phyloP scores from a whole-genome alignment of 2,329 filamentous ascomycete genomes.

The Lasiodiplodia hormozganensis region DNA sequence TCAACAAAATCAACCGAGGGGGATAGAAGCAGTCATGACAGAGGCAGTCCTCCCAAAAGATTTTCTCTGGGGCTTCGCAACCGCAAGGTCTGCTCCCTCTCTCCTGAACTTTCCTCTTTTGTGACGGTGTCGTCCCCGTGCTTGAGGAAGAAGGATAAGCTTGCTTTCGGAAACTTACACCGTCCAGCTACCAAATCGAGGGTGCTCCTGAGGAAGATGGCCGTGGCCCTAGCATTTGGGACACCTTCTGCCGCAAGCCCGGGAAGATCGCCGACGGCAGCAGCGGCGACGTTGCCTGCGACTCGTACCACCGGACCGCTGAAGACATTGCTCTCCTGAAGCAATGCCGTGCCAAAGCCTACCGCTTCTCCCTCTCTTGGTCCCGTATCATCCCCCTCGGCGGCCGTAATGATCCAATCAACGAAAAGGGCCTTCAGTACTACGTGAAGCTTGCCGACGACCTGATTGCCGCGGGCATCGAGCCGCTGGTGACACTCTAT shows the following conservation, averaged over 20 bases:
- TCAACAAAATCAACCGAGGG: neutral
- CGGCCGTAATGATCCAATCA: slow-evolving; percentile 64
- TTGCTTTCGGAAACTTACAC: slow-evolving; percentile 23
- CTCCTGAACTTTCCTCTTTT: slow-evolving; percentile 29
- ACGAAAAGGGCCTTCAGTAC: slow-evolving; percentile 43
- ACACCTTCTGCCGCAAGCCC: slow-evolving; percentile 81
- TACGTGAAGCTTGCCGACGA: slow-evolving; percentile 50
- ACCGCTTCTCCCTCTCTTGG: slow-evolving; percentile 48
- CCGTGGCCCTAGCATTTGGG: slow-evolving; percentile 85
- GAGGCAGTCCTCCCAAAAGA: slow-evolving; percentile 47
- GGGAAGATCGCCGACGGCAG: slow-evolving; percentile 83
- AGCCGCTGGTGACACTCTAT: slow-evolving; percentile 48
- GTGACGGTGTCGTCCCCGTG: slow-evolving; percentile 31
- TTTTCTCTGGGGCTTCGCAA: slow-evolving; percentile 52
- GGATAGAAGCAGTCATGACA: slow-evolving; percentile 32
- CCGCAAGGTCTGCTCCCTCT: slow-evolving; percentile 44
- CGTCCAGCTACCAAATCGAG: slow-evolving; percentile 82
- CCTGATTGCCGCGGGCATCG: slow-evolving; percentile 46
- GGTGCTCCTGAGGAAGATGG: slow-evolving; percentile 77
- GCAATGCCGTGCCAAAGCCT: slow-evolving; percentile 70
- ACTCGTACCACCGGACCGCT: slow-evolving; percentile 81
- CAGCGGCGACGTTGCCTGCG: slow-evolving; percentile 79
- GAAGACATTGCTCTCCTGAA: slow-evolving; percentile 82
- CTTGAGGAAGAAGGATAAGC: slow-evolving; percentile 16
- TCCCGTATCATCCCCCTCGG: slow-evolving; percentile 49